phyloP scores from a whole-genome alignment of 1,284 basidiomycete genomes.

The Trichosporon faecale region DNA sequence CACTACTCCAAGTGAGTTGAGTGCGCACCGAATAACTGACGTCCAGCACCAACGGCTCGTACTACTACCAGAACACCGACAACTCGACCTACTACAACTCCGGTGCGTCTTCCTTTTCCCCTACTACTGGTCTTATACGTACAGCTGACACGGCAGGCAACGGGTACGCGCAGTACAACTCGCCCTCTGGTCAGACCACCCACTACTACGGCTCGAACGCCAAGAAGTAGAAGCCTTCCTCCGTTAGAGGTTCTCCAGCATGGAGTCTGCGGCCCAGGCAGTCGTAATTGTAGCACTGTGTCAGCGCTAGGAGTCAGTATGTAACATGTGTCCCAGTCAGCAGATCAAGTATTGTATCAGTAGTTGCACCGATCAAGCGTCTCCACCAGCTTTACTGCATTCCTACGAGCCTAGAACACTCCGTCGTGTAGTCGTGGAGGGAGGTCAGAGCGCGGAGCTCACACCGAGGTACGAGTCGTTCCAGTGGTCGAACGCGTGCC shows the following conservation, averaged over 20 bases:
- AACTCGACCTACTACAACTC: conserved; percentile 62
- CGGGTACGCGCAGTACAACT: conserved; percentile 59
- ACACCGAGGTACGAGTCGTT: conserved; percentile 6
- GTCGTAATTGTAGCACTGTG: neutral
- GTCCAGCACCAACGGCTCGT: conserved; percentile 54
- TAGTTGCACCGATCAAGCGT: too few relatives aligned
- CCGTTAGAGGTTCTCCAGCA: neutral
- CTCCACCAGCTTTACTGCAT: neutral
- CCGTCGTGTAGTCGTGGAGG: neutral
- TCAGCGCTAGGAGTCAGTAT: too few relatives aligned
- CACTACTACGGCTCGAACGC: conserved; percentile 22
- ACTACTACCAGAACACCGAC: conserved; percentile 62
- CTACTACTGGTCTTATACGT: too few relatives aligned
- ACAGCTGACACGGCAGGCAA: conserved; percentile 37
- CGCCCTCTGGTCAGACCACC: conserved; percentile 54
- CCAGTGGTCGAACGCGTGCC: conserved; percentile 2
- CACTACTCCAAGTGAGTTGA: conserved; percentile 60
- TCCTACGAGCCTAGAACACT: neutral
- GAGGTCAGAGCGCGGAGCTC: neutral
- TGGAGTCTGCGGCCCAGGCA: neutral
- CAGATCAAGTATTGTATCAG: too few relatives aligned
- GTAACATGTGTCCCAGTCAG: too few relatives aligned
- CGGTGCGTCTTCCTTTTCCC: conserved; percentile 22
- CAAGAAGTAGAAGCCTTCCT: conserved; percentile 13
- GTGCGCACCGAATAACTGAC: conserved; percentile 21